Conservation (phyloP, 2,329 filamentous ascomycete species). For the Penicillium sp. region DNA sequence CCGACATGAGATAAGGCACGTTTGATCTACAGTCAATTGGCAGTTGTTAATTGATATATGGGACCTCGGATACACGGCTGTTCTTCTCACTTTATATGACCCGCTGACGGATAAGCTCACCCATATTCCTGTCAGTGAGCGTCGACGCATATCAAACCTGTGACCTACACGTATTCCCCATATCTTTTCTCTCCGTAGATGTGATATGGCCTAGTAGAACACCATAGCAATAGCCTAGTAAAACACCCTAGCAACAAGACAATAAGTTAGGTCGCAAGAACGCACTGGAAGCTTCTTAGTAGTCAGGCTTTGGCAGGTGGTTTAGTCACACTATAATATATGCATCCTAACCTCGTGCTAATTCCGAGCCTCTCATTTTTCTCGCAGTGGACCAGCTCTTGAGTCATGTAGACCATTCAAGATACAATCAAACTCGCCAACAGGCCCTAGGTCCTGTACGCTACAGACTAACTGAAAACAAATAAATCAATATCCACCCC, state of each 20-base stretch:
- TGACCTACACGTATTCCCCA: neutral
- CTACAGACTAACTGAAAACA: neutral
- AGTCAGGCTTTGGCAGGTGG: neutral
- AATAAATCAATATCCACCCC: neutral
- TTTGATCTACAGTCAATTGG: neutral
- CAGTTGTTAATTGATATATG: neutral
- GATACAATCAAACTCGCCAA: neutral
- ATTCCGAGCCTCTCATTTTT: neutral
- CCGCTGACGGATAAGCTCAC: neutral
- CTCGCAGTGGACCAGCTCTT: neutral
- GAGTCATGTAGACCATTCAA: neutral
- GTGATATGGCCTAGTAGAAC: neutral
- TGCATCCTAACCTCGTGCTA: neutral
- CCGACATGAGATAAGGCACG: neutral
- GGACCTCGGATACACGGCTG: neutral
- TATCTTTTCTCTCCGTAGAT: neutral
- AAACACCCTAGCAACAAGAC: neutral
- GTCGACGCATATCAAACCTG: neutral
- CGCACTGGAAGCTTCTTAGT: neutral
- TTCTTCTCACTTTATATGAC: neutral
- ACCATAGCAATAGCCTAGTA: neutral
- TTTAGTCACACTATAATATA: neutral
- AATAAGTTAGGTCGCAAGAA: neutral
- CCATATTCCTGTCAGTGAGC: neutral
- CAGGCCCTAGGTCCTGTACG: neutral